phyloP scores from a whole-genome alignment of 257 asterid species.

The Solanum ossicruentum region DNA sequence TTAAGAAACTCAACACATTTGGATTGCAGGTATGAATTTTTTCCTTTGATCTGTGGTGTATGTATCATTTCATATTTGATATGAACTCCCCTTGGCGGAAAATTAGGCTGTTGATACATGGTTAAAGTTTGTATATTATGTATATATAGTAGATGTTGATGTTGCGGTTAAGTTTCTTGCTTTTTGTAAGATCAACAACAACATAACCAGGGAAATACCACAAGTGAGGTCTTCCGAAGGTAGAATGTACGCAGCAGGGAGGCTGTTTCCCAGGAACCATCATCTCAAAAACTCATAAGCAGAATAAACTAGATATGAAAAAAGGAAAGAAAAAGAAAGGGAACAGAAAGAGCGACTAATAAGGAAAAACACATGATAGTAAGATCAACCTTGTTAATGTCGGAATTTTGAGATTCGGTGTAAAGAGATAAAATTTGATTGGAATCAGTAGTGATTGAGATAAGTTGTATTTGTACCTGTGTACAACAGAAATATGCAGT shows the following conservation, averaged over 20 bases:
- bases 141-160: not conserved
- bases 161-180: not conserved
- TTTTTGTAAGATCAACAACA: not conserved
- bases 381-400: not conserved
- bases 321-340: too few relatives aligned
- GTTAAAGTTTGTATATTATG: not conserved
- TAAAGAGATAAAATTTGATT: not conserved
- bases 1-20: constrained; percentile 59
- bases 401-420: not conserved
- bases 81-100: too few relatives aligned
- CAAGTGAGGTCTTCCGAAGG: too few relatives aligned
- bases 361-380: too few relatives aligned
- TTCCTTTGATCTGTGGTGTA: not conserved
- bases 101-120: not conserved
- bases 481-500: not conserved
- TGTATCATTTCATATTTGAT: not conserved
- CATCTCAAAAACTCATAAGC: too few relatives aligned
- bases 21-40: constrained; percentile 58
- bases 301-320: too few relatives aligned
- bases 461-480: not conserved
- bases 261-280: too few relatives aligned
- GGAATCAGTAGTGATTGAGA: not conserved
- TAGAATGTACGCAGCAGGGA: too few relatives aligned
- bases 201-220: too few relatives aligned
- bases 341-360: too few relatives aligned